Base-by-base conservation (phyloP, 352 stramenopile genomes). In the Pythium insidiosum region DNA sequence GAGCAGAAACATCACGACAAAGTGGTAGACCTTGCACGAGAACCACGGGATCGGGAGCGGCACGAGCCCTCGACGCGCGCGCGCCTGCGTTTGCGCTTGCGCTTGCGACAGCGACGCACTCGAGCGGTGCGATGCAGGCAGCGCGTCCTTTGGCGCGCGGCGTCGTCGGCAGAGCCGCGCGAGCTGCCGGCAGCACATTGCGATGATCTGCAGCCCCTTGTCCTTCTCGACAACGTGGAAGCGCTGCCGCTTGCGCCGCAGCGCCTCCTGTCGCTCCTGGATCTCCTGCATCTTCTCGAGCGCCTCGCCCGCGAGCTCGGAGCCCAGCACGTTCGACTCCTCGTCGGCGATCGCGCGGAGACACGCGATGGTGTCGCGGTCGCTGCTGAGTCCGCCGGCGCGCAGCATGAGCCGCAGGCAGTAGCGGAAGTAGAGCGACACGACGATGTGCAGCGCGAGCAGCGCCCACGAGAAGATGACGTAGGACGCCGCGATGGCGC, bases 231-330 rank as follows among this genome's bases (percentile, higher is more conserved):
- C 37, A 3, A 18, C 20, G 25, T 38, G 38, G 18, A 23, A 42
- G 18, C 23, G 10, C 22, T 54, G 47, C 38, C 47, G 28, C 30
- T 36, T 36, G 11, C n/a, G n/a, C n/a, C n/a, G n/a, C n/a, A n/a
- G n/a, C n/a, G 47, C 41, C 18, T 54, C 47, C 12, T 54, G 47
- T 1, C 26, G n/a, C 16, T 54, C 47, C 18, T 54, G 47, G n/a
- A 54, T 38, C 20, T 47, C 29, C 11, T 54, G 47, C 47, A 54
- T 54, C 47, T 47, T 54, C 47, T 47, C 38, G 22, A 54, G 31
- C 11, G 47, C 47, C 18, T 47, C 12, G 22, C 47, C 47, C 2
- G 38, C 38, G 15, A 43, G 41, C 38, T 54, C 38, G 9, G 16
- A 42, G 16, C 47, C 47, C 47, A 54, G 26, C 18, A 47, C 47